Evolutionary conservation across 306 rosid species (phyloP).

Genomic region (cucumber (Cucumis sativus)): Cucumber_9930_V3 NC_026656.2:24749501-24750000

Average conservation of each 20-base stretch:
- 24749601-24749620: background rate
- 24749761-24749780: background rate
- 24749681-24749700: background rate
- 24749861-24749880: background rate
- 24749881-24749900: background rate
- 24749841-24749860: background rate
- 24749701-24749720: too few species aligned
- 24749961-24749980: background rate
- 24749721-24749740: too few species aligned
- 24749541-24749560: background rate
- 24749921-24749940: background rate
- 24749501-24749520: background rate
- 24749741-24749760: background rate
- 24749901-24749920: background rate
- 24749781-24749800: background rate
- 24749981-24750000: background rate
- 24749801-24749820: background rate
- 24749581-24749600: background rate
- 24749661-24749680: background rate
- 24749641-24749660: background rate
- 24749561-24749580: background rate
- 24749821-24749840: background rate
- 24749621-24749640: background rate
- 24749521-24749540: background rate
- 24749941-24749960: background rate